Evolutionary conservation across 306 rosid species (phyloP).

Genomic region (Lotus japonicus): DNA sequence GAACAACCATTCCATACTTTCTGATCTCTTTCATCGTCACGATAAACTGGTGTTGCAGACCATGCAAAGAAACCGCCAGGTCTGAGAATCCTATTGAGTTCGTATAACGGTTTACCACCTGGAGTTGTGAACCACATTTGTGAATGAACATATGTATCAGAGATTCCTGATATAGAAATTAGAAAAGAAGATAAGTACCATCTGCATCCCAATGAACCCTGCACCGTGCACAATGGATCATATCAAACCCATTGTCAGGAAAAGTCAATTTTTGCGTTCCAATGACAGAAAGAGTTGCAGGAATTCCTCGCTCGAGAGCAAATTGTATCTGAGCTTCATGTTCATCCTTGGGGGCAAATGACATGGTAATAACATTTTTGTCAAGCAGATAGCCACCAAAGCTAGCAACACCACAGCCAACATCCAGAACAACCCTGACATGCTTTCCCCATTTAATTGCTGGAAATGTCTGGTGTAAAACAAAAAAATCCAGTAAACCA

Average conservation of each 20-base stretch:
- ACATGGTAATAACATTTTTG: constrained; percentile 78
- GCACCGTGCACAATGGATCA: constrained; percentile 97
- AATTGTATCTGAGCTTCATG: constrained; percentile 99
- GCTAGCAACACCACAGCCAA: constrained; percentile 98
- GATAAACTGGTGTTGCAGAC: constrained; percentile 97
- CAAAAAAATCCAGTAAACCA: constrained; percentile 10
- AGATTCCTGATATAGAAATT: background rate
- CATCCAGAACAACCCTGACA: constrained; percentile 78
- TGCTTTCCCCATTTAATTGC: constrained; percentile 69
- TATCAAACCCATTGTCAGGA: constrained; percentile 68
- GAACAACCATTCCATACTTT: constrained; percentile 77
- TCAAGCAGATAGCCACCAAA: constrained; percentile 87
- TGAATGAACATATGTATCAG: background rate
- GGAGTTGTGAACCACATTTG: constrained; percentile 11
- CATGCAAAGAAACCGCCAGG: constrained; percentile 93
- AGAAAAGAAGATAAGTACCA: constrained; percentile 42
- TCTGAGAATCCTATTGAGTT: constrained; percentile 89
- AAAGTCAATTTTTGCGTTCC: constrained; percentile 84
- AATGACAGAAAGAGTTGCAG: constrained; percentile 87
- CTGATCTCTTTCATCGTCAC: constrained; percentile 58
- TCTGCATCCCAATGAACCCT: constrained; percentile 98
- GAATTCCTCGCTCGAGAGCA: constrained; percentile 98
- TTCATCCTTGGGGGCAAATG: constrained; percentile 97
- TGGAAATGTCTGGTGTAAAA: constrained; percentile 43
- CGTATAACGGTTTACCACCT: constrained; percentile 89